phyloP scores from a whole-genome alignment of 2,329 filamentous ascomycete genomes.

The Scedosporium dehoogii region DNA sequence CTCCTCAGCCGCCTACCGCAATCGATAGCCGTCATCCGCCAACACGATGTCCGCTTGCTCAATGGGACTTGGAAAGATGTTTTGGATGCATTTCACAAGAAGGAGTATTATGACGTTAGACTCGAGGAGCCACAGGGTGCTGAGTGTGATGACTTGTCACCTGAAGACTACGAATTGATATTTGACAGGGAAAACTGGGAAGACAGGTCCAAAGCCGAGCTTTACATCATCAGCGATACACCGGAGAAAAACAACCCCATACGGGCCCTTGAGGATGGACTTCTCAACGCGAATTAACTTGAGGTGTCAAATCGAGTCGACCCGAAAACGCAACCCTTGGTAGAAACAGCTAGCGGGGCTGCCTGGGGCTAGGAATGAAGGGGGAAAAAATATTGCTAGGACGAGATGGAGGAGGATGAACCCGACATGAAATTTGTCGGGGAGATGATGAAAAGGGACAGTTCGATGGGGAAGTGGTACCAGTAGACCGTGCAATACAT shows the following conservation, averaged over 20 bases:
- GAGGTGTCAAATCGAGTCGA: too few species aligned
- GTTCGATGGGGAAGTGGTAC: background rate
- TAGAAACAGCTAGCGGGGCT: too few species aligned
- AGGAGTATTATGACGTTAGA: background rate
- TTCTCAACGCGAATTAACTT: too few species aligned
- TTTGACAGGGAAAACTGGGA: too few species aligned
- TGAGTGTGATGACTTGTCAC: background rate
- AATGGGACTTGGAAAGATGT: background rate
- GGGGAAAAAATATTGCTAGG: too few species aligned
- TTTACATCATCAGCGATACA: too few species aligned
- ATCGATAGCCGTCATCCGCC: background rate
- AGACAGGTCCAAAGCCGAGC: too few species aligned
- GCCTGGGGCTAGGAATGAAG: too few species aligned
- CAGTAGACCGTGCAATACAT: conserved; percentile 2
- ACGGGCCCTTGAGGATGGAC: too few species aligned
- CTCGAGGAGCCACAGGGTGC: background rate
- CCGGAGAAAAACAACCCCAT: too few species aligned
- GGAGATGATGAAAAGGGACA: background rate
- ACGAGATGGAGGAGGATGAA: background rate
- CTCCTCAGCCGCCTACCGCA: background rate
- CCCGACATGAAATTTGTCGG: background rate
- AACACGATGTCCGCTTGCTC: background rate
- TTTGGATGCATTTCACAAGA: background rate
- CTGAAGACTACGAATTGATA: background rate
- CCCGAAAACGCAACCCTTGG: too few species aligned